Conservation (phyloP, 1,139 yeast genomes). For the Hyphopichia wangnamkhiaoensis region DNA sequence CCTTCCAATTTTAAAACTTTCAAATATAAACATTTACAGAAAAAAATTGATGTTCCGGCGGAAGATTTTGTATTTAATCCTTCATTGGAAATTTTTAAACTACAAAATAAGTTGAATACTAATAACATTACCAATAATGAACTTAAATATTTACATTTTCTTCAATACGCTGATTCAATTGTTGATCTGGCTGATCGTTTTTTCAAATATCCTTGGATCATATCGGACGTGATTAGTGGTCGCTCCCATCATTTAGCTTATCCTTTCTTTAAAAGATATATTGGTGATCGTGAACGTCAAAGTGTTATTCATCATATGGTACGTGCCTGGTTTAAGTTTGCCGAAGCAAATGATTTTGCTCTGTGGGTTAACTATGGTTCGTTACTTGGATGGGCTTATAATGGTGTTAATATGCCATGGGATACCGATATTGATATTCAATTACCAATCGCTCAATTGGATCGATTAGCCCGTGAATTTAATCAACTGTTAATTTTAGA, state of each 20-base stretch:
- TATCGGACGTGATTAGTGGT: slow-evolving; percentile 40
- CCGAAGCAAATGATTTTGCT: slow-evolving; percentile 51
- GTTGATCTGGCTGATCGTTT: slow-evolving; percentile 35
- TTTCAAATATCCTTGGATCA: slow-evolving; percentile 50
- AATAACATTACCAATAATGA: slow-evolving; percentile 20
- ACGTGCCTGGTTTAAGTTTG: slow-evolving; percentile 59
- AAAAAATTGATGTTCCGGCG: slow-evolving; percentile 17
- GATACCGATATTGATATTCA: slow-evolving; percentile 73
- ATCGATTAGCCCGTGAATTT: slow-evolving; percentile 48
- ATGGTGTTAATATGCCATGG: slow-evolving; percentile 71
- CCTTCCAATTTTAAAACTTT: slow-evolving; percentile 6
- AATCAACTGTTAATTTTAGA: slow-evolving; percentile 58
- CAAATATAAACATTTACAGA: slow-evolving; percentile 13
- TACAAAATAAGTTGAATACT: slow-evolving; percentile 21
- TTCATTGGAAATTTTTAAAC: slow-evolving; percentile 26
- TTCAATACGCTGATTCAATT: slow-evolving; percentile 25
- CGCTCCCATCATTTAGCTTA: slow-evolving; percentile 49
- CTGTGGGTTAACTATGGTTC: slow-evolving; percentile 73
- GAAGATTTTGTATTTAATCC: slow-evolving; percentile 38
- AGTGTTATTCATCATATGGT: slow-evolving; percentile 52
- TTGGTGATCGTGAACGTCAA: slow-evolving; percentile 43
- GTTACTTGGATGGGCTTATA: slow-evolving; percentile 67
- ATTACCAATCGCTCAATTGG: slow-evolving; percentile 62
- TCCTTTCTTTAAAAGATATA: slow-evolving; percentile 46
- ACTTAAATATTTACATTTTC: slow-evolving; percentile 26